Conservation (phyloP, 1,139 yeast species). For the Candida sojae region DNA sequence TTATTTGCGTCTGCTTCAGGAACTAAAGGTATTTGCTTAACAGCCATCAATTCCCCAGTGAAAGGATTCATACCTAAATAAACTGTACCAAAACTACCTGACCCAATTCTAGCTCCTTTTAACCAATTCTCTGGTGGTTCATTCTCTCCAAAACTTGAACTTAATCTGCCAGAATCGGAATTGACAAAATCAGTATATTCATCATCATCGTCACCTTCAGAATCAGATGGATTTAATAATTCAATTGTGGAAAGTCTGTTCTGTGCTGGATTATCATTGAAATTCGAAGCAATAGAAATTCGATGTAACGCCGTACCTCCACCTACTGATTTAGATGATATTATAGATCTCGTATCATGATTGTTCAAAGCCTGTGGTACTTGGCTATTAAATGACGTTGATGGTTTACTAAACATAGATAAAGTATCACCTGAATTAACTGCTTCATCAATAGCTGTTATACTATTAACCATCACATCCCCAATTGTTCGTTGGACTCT, state of each 20-base stretch:
- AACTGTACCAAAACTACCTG: constrained; percentile 94
- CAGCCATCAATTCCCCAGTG: constrained; percentile 97
- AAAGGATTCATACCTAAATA: constrained; percentile 88
- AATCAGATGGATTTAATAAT: constrained; percentile 42
- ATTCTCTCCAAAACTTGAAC: constrained; percentile 15
- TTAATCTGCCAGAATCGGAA: constrained; percentile 4
- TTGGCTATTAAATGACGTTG: constrained; percentile 18
- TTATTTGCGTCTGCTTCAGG: constrained; percentile 30
- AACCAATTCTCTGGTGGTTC: constrained; percentile 80
- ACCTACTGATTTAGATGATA: constrained; percentile 13
- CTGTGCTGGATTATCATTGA: constrained; percentile 25
- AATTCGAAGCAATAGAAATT: constrained; percentile 38
- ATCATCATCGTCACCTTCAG: constrained; percentile 22
- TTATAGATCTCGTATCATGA: constrained; percentile 18
- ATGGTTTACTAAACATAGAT: constrained; percentile 24
- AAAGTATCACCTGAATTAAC: constrained; percentile 29
- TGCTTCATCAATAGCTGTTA: constrained; percentile 61
- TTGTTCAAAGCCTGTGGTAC: constrained; percentile 9
- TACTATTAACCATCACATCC: constrained; percentile 62
- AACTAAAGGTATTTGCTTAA: constrained; percentile 83
- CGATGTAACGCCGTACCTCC: constrained; percentile 20
- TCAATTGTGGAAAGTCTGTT: constrained; percentile 53
- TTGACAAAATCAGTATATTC: constrained; percentile 10
- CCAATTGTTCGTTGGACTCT: constrained; percentile 57
- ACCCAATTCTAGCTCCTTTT: constrained; percentile 89